Base-by-base conservation (phyloP, 306 rosid species). In the Prunus mume region DNA sequence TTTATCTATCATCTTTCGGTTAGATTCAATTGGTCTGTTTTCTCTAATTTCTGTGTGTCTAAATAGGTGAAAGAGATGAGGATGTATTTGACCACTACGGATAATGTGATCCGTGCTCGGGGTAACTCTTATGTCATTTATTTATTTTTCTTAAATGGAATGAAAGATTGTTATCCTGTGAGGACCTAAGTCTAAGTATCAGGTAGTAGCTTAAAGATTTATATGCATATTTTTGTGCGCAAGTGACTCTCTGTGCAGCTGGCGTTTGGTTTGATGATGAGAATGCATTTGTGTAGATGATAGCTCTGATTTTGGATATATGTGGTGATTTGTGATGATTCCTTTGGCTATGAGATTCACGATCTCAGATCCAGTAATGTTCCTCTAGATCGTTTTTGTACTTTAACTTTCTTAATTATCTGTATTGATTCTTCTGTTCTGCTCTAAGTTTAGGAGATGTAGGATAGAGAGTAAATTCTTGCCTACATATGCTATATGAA, bases 41-140 rank as follows among this genome's bases (percentile, higher is more conserved):
- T 74, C 45, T 58, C 50, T 38, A 55, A 75, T 64, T 51, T 11
- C 64, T 72, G 68, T 61, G 74, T 71, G 75, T 50, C 60, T 28
- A 46, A 58, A 65, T 74, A 95, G 99, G 91, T 95, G 65, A 79
- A 78, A 72, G 96, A 92, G 83, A 82, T 95, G 97, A 85, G 74
- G 52, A 82, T 95, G 97, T 92, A 92, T 80, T 86, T 92, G 90
- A 95, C 97, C 58, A 86, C 89, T 13, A 85, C 96, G 3, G 93
- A 95, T 76, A 32, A 81, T 54, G 76, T 88, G 55, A 61, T 92
- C 77, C 97, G 97, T 12, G 85, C 96, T 68, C 85, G 97, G 89
- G 99, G 99, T 92, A 71, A 68, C 49, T 46, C 57, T 65, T 12
- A 46, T 62, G 60, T 64, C 41, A 71, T 71, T 80, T 38, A 38